phyloP scores from a whole-genome alignment of 805 yeast species.

The Wickerhamia fluorescens region DNA sequence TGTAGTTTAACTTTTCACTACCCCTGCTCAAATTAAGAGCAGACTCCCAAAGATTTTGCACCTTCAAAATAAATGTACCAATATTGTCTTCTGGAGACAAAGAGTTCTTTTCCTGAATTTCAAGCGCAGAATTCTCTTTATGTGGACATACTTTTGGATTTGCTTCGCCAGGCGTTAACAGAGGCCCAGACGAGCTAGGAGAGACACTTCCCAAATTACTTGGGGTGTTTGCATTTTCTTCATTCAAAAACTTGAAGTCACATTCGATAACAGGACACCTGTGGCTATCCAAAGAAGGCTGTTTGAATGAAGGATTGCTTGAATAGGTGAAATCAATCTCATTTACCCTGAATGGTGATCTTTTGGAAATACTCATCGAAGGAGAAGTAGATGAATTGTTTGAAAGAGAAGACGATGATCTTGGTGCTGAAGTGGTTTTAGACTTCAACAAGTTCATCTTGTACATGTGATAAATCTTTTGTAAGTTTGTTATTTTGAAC shows the following conservation, averaged over 20 bases:
- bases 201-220: too few species aligned
- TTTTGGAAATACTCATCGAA: too few species aligned
- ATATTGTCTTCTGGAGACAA: slow-evolving; percentile 1
- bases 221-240: slow-evolving; percentile 13
- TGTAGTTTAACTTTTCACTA: slow-evolving; percentile 12
- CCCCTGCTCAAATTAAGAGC: slow-evolving; percentile 13
- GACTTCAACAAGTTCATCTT: slow-evolving; percentile 16
- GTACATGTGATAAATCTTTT: slow-evolving; percentile 32
- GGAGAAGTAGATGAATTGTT: too few species aligned
- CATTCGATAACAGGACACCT: slow-evolving; percentile 36
- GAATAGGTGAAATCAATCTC: slow-evolving; percentile 21
- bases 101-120: too few species aligned
- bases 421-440: slow-evolving; percentile 2
- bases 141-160: too few species aligned
- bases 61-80: slow-evolving; percentile 10
- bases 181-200: too few species aligned
- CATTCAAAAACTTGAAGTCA: slow-evolving; percentile 31
- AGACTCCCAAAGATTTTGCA: slow-evolving; percentile 23
- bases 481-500: slow-evolving; percentile 34
- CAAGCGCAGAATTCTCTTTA: too few species aligned
- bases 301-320: slow-evolving; percentile 1
- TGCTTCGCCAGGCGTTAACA: too few species aligned
- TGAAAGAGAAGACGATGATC: too few species aligned
- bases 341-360: slow-evolving; percentile 10
- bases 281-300: slow-evolving; percentile 3